These are phyloP conservation scores for Colletotrichum lentis DNA, from an alignment of 2,329 filamentous ascomycete species.

Conservation along the genomic window DNA sequence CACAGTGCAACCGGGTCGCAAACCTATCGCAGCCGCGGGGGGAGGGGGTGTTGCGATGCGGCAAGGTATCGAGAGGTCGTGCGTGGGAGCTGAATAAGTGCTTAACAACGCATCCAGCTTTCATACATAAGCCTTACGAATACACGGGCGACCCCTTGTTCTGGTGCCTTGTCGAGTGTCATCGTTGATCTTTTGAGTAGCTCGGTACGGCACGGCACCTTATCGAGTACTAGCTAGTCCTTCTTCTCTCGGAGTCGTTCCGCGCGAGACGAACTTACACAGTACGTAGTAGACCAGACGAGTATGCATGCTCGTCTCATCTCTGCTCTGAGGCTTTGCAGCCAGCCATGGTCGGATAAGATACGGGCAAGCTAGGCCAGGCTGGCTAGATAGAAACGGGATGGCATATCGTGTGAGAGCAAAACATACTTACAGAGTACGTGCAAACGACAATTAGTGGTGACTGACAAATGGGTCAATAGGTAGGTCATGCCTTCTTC, in stretches of 20 bases:
- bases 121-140: constrained; percentile 33
- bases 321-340: not conserved
- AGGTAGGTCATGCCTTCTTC: not conserved
- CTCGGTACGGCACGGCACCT: not conserved
- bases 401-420: not conserved
- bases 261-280: not conserved
- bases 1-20: not conserved
- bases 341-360: not conserved
- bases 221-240: constrained; percentile 1
- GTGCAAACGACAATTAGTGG: constrained; percentile 2
- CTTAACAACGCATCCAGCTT: constrained; percentile 27
- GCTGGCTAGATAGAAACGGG: not conserved
- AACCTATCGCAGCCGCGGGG: not conserved
- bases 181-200: not conserved
- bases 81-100: constrained; percentile 30
- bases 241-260: too few species aligned
- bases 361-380: not conserved
- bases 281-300: not conserved
- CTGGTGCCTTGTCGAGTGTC: not conserved
- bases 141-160: not conserved
- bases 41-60: not conserved
- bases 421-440: not conserved
- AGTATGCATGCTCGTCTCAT: not conserved
- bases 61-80: not conserved
- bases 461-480: constrained; percentile 14